These are phyloP conservation scores for Amborella trichopoda DNA, from an alignment of 164 flowering plant genomes.

Conservation along the genomic window DNA sequence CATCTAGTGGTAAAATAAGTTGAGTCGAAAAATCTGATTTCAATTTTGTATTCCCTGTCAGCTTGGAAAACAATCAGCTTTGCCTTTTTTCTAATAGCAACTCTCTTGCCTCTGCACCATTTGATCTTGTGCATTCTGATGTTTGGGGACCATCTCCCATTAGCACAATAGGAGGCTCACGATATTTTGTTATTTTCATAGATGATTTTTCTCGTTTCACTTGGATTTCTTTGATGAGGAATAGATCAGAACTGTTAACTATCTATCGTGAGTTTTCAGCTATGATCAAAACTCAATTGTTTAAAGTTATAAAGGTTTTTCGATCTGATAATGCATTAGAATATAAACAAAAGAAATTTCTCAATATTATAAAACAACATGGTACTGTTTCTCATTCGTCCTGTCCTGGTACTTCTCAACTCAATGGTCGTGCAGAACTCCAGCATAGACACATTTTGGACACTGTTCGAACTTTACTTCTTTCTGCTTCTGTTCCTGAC, in stretches of 20 bases:
- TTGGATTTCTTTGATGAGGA: neutral
- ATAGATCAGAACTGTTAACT: neutral
- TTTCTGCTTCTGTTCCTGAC: neutral
- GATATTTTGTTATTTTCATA: neutral
- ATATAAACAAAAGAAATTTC: neutral
- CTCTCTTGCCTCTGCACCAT: neutral
- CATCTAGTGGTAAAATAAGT: too few species aligned
- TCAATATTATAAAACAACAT: neutral
- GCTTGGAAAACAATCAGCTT: neutral
- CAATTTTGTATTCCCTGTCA: too few species aligned
- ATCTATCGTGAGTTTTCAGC: neutral
- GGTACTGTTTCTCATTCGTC: neutral
- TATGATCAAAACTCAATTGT: neutral
- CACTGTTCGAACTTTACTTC: neutral
- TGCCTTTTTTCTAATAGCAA: neutral
- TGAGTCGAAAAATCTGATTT: too few species aligned
- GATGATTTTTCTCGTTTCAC: neutral
- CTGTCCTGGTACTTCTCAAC: neutral
- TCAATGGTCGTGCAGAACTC: neutral
- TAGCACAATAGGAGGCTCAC: neutral
- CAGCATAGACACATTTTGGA: neutral
- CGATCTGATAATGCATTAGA: neutral
- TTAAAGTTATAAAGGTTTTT: neutral
- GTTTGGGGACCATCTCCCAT: neutral
- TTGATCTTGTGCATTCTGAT: neutral